Evolutionary conservation across 2,329 filamentous ascomycete genomes (phyloP).

Genomic region (Hymenoscyphus fraxineus): DNA sequence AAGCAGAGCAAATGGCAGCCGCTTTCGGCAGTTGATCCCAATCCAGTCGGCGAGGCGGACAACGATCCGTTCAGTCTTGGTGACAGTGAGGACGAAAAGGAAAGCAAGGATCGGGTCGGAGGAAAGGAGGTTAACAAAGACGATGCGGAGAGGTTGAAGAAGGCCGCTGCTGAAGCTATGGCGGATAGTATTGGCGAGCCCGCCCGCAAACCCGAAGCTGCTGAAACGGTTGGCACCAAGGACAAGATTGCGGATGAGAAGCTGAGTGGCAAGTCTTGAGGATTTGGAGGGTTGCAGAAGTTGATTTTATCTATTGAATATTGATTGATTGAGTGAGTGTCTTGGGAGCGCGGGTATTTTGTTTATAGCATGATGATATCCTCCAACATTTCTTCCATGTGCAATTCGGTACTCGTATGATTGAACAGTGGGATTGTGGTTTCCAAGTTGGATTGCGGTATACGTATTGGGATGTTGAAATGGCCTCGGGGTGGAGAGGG

Average conservation of each 20-base stretch:
- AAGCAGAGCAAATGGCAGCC: conserved; percentile 98
- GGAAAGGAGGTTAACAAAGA: conserved; percentile 55
- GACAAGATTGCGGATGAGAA: conserved; percentile 33
- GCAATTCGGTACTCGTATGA: no score
- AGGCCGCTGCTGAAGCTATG: conserved; percentile 52
- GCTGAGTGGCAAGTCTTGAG: conserved; percentile 25
- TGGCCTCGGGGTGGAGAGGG: background rate
- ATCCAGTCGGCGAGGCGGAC: conserved; percentile 77
- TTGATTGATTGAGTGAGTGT: conserved; percentile 4
- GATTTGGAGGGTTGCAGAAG: background rate
- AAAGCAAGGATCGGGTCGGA: conserved; percentile 54
- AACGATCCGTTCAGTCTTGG: conserved; percentile 96
- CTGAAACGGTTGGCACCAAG: conserved; percentile 31
- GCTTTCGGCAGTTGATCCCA: conserved; percentile 77
- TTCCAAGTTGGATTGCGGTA: no score
- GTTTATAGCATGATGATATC: conserved; percentile 16
- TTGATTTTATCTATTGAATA: background rate
- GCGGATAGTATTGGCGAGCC: conserved; percentile 38
- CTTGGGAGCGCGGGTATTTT: background rate
- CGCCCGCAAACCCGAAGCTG: conserved; percentile 29
- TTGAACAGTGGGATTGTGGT: no score
- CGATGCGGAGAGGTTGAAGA: conserved; percentile 55
- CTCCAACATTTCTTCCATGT: background rate
- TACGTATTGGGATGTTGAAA: no score
- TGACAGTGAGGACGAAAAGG: conserved; percentile 90